A percentile compares a stretch with the other conserved stretches of the same genome.
Conservation (phyloP, 2,329 filamentous ascomycete genomes). For the Aureobasidium sp. region DNA sequence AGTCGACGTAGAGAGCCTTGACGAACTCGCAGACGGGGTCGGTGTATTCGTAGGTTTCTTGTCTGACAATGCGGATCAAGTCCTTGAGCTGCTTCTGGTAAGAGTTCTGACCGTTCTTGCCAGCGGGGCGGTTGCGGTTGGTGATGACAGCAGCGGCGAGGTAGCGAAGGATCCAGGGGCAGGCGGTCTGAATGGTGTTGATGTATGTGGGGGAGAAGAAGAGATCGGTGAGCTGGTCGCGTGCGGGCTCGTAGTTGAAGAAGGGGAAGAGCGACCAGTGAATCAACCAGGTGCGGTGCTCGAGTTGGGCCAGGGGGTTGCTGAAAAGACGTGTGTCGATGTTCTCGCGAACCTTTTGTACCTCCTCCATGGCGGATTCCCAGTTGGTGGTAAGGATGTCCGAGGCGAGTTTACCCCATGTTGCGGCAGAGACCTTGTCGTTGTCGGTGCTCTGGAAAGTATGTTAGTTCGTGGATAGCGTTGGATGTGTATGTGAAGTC, state of each 20-base stretch:
- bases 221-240: slow-evolving; percentile 86
- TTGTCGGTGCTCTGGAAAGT: slow-evolving; percentile 71
- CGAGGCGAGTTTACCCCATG: slow-evolving; percentile 94
- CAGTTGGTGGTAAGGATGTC: slow-evolving; percentile 94
- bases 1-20: slow-evolving; percentile 90
- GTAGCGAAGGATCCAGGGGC: slow-evolving; percentile 94
- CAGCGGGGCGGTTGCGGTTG: slow-evolving; percentile 66
- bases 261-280: slow-evolving; percentile 99
- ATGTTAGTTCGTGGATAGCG: slow-evolving; percentile 3
- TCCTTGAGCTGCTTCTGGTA: slow-evolving; percentile 99
- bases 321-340: slow-evolving; percentile 95
- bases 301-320: slow-evolving; percentile 90
- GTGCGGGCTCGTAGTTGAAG: slow-evolving; percentile 92
- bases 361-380: slow-evolving; percentile 86
- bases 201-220: slow-evolving; percentile 97
- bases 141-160: slow-evolving; percentile 91
- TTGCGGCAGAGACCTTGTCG: slow-evolving; percentile 91
- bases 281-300: slow-evolving; percentile 93
- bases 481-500: neutral
- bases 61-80: slow-evolving; percentile 86
- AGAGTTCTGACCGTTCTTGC: slow-evolving; percentile 81
- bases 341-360: slow-evolving; percentile 80
- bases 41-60: slow-evolving; percentile 95
- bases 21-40: slow-evolving; percentile 96
- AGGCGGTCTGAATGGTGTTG: slow-evolving; percentile 98